Evolutionary conservation across 129 eudicot genomes (phyloP), one percentile per base, ranked within the genome.

Genomic region (Lactuca saligna): DNA sequence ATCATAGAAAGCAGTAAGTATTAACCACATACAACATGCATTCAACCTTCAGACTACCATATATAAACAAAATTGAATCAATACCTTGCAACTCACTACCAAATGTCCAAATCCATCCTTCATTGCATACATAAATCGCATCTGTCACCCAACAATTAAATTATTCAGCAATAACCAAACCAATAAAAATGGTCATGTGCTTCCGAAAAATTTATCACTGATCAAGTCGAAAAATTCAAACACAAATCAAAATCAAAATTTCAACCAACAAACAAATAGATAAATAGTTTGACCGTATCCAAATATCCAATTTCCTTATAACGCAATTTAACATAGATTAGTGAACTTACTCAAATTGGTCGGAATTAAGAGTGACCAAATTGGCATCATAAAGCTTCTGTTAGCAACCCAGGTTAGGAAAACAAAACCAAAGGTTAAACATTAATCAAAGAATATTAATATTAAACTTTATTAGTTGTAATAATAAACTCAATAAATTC

Each of bases 1-100:
- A 72, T 39, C 65, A 8, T 10, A 12, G 56, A 57, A 56, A 17
- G 31, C 54, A 69, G 50, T 2, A 17, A 50, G 16, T 41, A 53
- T 6, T 33, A 42, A 62, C 9, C 17, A 51, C 37, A 53, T 0
- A 69, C 34, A 63, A 63, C 7, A 78, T 29, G 35, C 73, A 57
- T 65, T 54, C 16, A 17, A 17, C 48, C 37, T n/a, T 14, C 57
- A 71, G 78, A 75, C 16, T 54, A 29, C 3, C 61, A n/a, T 7
- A 29, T 34, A 74, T 39, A 15, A 16, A 14, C 54, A 64, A 56
- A 46, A 46, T 37, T 17, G 15, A 31, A 66, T 55, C 72, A 75
- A 58, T 68, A 88, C 98, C 98, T 88, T 91, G 81, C 91, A 86
- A 63, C 87, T 88, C 61, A 91, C 57, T 57, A 75, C 20, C 20